Evolutionary conservation across 1,139 yeast species (phyloP).

Genomic region (Saccharomycopsis crataegensis): DNA sequence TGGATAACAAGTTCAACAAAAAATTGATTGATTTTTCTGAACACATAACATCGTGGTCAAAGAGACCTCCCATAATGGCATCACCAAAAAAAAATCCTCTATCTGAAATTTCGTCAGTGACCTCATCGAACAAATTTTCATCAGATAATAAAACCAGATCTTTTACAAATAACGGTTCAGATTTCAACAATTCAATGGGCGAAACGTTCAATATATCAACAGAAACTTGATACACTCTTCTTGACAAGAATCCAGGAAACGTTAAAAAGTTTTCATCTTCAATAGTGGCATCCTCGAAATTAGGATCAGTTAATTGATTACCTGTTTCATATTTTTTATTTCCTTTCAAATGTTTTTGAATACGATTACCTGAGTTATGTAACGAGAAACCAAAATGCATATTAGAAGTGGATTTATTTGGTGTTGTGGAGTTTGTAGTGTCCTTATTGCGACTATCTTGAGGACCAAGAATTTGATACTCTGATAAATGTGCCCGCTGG

Average conservation of each 20-base stretch:
- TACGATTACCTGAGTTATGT: neutral
- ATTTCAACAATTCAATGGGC: neutral
- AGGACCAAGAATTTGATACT: neutral
- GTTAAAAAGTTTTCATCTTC: neutral
- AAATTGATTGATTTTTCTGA: neutral
- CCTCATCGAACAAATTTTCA: neutral
- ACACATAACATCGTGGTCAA: slow-evolving; percentile 4
- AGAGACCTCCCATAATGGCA: neutral
- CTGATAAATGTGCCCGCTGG: neutral
- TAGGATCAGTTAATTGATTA: neutral
- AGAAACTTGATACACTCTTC: neutral
- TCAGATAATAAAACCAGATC: neutral
- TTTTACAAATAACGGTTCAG: neutral
- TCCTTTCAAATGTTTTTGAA: neutral
- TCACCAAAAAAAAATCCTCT: neutral
- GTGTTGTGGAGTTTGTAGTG: too few relatives aligned
- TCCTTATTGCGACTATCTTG: too few relatives aligned
- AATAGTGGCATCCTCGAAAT: neutral
- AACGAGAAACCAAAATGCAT: neutral
- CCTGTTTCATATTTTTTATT: neutral
- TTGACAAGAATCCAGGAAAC: neutral
- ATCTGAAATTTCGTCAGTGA: neutral
- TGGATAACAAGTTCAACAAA: neutral
- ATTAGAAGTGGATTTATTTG: neutral
- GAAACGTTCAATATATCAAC: neutral